Base-by-base conservation (phyloP, 2,329 filamentous ascomycete genomes). In the Rutstroemia sydowiana region DNA sequence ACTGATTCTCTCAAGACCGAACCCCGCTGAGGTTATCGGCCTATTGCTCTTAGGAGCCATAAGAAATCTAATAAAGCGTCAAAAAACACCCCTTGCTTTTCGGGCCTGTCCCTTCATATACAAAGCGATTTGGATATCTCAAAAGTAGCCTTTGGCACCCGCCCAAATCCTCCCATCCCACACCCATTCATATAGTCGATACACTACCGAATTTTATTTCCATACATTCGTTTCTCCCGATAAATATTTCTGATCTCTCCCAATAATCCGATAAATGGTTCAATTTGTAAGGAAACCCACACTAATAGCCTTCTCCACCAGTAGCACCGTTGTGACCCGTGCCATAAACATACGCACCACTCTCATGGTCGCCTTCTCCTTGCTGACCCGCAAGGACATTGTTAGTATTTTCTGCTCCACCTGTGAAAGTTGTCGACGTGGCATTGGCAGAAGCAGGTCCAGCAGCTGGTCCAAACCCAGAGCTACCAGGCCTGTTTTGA, bases 301-400 rank as follows among this genome's bases (percentile, higher is more conserved):
- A 32, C 57, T 54, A 65, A 54, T 65, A 65, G 30, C 57, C 55
- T 41, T 65, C 62, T 13, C 53, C 57, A 39, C 62, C 60, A 41
- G 60, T 54, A 34, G 77, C 70, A 34, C 80, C 81, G 62, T 84
- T 84, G 59, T 84, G 80, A 26, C 75, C 75, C n/a, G 71, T 68
- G 28, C 68, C 71, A 48, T 76, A 70, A 4, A 71, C 58, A 45
- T 69, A 70, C 9, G 69, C 67, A 42, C 68, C 55, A 32, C 55
- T 43, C 53, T 68, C 66, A 51, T 69, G 64, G 23, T 69, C 66
- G 26, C 56, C 61, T 41, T 66, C 66, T 43, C 59, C 55, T 54
- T 61, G 61, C 42, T 61, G 62, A 21, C 61, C 63, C 46, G 61
- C 64, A 18, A 67, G 63, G 48, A 68, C 63, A 47, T 63, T 68